Base-by-base conservation (phyloP, 2,329 filamentous ascomycete species). In the Xylariaceae sp. region DNA sequence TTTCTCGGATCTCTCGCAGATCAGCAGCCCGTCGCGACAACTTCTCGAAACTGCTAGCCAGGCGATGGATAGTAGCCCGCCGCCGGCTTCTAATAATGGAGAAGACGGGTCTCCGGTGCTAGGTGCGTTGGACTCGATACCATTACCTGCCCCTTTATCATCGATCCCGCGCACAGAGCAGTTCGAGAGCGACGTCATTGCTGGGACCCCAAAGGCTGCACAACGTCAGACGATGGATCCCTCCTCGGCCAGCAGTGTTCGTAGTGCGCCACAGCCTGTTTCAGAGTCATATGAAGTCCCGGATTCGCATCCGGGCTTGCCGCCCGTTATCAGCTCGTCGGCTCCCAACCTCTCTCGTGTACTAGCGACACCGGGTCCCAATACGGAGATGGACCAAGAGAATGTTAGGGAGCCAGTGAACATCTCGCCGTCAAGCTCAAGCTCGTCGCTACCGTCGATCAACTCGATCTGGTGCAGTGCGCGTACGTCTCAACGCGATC, bases 201-300 rank as follows among this genome's bases (percentile, higher is more conserved):
- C 63, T 4, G 67, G 66, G 9, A 71, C 68, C 17, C 71, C 70
- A 4, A 68, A 67, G 17, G 63, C 62, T 2, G 54, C 68, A 34
- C 74, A 74, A 64, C 71, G 72, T 3, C 74, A 68, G 44, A 51
- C 73, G 2, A 67, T 67, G 4, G 50, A 69, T 1, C 37, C 37
- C 2, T 68, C 68, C 23, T 77, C 77, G 17, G 69, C 69, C 7
- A 74, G 73, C 60, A 82, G 76, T 64, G 68, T 74, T 64, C 74
- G 51, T 60, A 82, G 77, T 66, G 81, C 80, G 23, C 76, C 79
- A 11, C 82, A 84, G 59, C 76, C 77, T 2, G 78, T 81, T 7
- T 57, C 59, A 3, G 67, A 74, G 2, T 70, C 72, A 0, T 64
- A 72, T n/a, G 47, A 52, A 7, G 58, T 56, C 11, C 34, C 52